phyloP scores from a whole-genome alignment of 306 rosid genomes.

The Citrullus colocynthis region DNA sequence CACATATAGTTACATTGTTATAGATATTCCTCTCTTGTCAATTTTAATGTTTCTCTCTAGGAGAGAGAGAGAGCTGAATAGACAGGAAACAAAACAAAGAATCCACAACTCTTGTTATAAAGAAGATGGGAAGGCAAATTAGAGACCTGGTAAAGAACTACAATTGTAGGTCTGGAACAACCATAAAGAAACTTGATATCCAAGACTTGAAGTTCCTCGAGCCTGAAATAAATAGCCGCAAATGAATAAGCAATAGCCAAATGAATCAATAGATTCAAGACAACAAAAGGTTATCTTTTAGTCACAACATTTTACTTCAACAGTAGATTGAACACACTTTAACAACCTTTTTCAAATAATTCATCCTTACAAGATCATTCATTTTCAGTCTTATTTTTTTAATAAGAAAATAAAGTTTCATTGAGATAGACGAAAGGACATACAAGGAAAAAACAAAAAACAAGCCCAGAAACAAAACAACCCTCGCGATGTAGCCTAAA shows the following conservation, averaged over 20 bases:
- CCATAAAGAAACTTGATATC: conserved; percentile 94
- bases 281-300: not conserved
- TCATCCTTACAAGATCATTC: not conserved
- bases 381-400: not conserved
- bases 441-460: no score
- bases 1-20: no score
- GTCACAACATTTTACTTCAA: not conserved
- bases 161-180: conserved; percentile 91
- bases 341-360: not conserved
- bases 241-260: not conserved
- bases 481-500: no score
- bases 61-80: not conserved
- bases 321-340: not conserved
- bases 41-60: no score
- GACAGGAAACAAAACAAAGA: not conserved
- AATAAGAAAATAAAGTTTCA: no score
- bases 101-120: not conserved
- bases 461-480: no score
- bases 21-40: no score
- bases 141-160: conserved; percentile 90
- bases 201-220: conserved; percentile 97
- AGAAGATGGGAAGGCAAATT: not conserved
- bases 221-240: conserved; percentile 50
- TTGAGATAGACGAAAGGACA: no score
- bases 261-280: not conserved